Base-by-base conservation (phyloP, 1,284 basidiomycete species). In the Filobasidium uniguttulatum region DNA sequence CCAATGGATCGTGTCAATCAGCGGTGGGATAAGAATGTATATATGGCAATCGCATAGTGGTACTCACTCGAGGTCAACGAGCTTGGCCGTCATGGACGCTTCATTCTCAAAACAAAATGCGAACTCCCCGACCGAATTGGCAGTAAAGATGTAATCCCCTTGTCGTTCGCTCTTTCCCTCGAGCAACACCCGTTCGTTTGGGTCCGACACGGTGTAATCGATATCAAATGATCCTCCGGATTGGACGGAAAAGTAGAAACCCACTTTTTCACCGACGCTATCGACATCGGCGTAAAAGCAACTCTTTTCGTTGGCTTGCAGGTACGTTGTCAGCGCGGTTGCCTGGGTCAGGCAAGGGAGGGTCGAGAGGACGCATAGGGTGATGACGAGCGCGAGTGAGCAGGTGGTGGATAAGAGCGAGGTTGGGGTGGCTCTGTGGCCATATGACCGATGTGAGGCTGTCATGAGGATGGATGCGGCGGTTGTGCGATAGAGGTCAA, bases 241-340 rank as follows among this genome's bases (percentile, higher is more conserved):
- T 79, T 98, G 94, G 25, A 98, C 89, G 19, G 74, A 73, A 59
- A 75, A 76, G 65, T 76, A 75, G 62, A 75, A 76, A 28, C 69
- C 65, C 20, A 67, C 60, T 57, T 71, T 71, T 59, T 69, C 68
- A 9, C 67, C 67, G 5, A 59, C 55, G 10, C 65, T 63, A 50
- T 97, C 93, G n/a, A 94, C 90, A 65, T 91, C 88, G 6, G 89
- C 87, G 62, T 88, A 96, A 71, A 91, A 98, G 70, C 94, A 99
- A 49, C 85, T 72, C 46, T 85, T 76, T 63, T 94, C 86, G 63
- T 89, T 90, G 0, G 88, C 81, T 17, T 77, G 73, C 52, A 98
- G 78, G 26, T 83, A 75, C 3, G 90, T 89, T 1, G 93, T 96
- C 43, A 99, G 71, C 0, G 94, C 90, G 14, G 50, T 52, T 7